Conservation (phyloP, 2,329 filamentous ascomycete species). For the Chaetomiaceae sp. region DNA sequence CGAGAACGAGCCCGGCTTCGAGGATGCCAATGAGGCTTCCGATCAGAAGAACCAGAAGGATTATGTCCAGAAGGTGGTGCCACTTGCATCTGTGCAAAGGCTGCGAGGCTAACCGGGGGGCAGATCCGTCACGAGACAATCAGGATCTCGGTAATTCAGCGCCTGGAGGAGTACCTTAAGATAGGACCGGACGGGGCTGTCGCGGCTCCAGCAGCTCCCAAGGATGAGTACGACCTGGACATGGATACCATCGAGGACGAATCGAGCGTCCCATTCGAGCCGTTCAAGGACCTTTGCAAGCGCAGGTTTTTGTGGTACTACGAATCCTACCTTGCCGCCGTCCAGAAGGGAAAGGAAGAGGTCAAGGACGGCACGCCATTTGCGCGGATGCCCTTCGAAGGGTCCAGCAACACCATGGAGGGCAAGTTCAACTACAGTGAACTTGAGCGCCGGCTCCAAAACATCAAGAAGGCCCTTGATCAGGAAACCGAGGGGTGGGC, state of each 20-base stretch:
- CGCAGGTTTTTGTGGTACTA: conserved; percentile 94
- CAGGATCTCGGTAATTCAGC: conserved; percentile 78
- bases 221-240: conserved; percentile 44
- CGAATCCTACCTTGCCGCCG: conserved; percentile 72
- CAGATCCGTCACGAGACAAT: conserved; percentile 90
- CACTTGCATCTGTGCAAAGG: not conserved
- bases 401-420: conserved; percentile 71
- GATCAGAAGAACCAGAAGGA: conserved; percentile 71
- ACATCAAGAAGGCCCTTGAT: conserved; percentile 66
- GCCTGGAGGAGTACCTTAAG: conserved; percentile 73
- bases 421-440: conserved; percentile 78
- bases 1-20: conserved; percentile 93
- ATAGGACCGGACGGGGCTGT: conserved; percentile 52
- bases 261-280: conserved; percentile 61
- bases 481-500: conserved; percentile 71
- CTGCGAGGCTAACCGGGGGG: conserved; percentile 12
- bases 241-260: conserved; percentile 49
- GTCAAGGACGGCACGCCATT: conserved; percentile 63
- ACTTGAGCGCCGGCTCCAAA: conserved; percentile 63
- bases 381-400: conserved; percentile 83
- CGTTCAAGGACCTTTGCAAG: conserved; percentile 88
- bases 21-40: conserved; percentile 61
- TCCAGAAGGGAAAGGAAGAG: conserved; percentile 61
- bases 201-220: conserved; percentile 30
- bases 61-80: conserved; percentile 73